Evolutionary conservation across 805 yeast species (phyloP).

Genomic region (Blastobotrys terrestris): DNA sequence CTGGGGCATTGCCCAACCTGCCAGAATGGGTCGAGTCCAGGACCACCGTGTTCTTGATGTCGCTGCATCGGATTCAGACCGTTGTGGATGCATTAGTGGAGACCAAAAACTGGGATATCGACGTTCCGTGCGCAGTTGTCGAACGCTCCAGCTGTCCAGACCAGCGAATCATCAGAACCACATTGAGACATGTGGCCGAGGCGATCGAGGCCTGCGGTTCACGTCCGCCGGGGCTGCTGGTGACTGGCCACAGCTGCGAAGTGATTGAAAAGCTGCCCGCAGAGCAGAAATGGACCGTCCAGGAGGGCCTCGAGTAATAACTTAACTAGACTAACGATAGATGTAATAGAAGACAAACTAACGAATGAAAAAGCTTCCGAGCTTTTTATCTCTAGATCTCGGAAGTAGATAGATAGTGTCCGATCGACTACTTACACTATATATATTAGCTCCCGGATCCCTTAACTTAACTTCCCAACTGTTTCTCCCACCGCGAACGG

Average conservation of each 20-base stretch:
- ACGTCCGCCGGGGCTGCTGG: constrained; percentile 86
- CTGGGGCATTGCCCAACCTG: constrained; percentile 70
- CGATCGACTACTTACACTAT: too few relatives aligned
- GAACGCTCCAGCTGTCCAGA: constrained; percentile 94
- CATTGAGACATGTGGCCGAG: constrained; percentile 55
- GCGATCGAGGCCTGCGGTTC: constrained; percentile 76
- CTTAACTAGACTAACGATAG: not conserved
- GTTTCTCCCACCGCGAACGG: not conserved
- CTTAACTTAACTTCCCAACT: not conserved
- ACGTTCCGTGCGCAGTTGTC: constrained; percentile 74
- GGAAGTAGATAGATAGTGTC: too few relatives aligned
- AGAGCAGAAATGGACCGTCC: constrained; percentile 39
- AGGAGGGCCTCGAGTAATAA: constrained; percentile 36
- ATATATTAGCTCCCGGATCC: too few relatives aligned
- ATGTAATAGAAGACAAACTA: not conserved
- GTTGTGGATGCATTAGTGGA: constrained; percentile 37
- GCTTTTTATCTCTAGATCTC: too few relatives aligned
- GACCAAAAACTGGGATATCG: constrained; percentile 60
- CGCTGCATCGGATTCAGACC: constrained; percentile 60
- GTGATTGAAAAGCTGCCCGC: constrained; percentile 34
- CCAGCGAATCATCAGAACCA: constrained; percentile 77
- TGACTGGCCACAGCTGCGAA: constrained; percentile 73
- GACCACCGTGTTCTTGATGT: constrained; percentile 86
- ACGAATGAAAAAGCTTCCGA: not conserved
- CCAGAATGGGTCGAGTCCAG: constrained; percentile 69